Evolutionary conservation across 2,329 filamentous ascomycete genomes (phyloP).

Genomic region (Lasiodiplodia hormozganensis): DNA sequence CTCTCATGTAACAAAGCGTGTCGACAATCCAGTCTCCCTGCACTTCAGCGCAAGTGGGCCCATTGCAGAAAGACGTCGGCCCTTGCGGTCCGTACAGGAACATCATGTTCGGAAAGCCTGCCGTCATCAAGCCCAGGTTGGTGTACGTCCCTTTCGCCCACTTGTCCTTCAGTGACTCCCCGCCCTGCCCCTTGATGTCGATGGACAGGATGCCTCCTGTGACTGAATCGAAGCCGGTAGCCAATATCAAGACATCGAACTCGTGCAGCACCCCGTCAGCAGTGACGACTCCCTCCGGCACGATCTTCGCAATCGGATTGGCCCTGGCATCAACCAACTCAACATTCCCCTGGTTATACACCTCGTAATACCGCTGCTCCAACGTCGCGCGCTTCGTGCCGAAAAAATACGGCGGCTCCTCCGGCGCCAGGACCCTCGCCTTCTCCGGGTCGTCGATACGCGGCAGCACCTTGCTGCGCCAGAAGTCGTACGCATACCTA

Average conservation of each 20-base stretch:
- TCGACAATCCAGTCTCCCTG: conserved; percentile 51
- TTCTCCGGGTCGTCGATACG: conserved; percentile 53
- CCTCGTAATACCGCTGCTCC: conserved; percentile 57
- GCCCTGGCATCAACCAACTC: conserved; percentile 53
- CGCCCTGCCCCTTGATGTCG: conserved; percentile 46
- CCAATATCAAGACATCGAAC: conserved; percentile 53
- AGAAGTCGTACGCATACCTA: conserved; percentile 54
- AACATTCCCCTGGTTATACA: conserved; percentile 52
- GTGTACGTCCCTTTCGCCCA: conserved; percentile 53
- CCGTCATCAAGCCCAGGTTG: conserved; percentile 51
- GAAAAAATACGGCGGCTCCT: conserved; percentile 53
- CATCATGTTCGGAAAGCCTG: conserved; percentile 49
- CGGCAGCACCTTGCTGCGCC: conserved; percentile 52
- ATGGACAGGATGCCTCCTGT: conserved; percentile 52
- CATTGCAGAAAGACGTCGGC: conserved; percentile 52
- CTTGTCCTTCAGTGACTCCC: conserved; percentile 44
- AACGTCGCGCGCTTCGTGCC: conserved; percentile 55
- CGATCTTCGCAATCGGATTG: conserved; percentile 50
- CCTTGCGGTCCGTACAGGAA: conserved; percentile 53
- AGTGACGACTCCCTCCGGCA: conserved; percentile 49
- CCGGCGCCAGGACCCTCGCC: conserved; percentile 53
- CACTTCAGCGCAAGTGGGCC: conserved; percentile 49
- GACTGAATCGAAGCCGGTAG: conserved; percentile 55
- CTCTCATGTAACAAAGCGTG: conserved; percentile 41
- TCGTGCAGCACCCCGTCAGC: conserved; percentile 50